A percentile compares a stretch with the other conserved stretches of the same genome.
Evolutionary conservation across 176 grass and related monocot species (phyloP).

Genomic region (Triticum turgidum): DNA sequence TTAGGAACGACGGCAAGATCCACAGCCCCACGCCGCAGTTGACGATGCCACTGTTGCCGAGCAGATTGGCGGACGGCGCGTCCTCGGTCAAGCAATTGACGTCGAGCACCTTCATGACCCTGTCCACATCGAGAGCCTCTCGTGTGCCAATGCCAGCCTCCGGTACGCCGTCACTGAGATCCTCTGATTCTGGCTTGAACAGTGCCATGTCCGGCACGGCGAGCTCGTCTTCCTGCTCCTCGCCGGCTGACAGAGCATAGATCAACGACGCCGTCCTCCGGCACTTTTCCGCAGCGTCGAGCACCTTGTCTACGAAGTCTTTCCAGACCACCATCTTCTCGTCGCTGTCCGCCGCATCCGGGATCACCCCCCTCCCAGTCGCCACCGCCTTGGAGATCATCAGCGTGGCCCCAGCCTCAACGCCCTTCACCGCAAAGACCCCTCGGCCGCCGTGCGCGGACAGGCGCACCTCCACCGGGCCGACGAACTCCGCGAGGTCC

Average conservation of each 20-base stretch:
- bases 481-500: conserved; percentile 67
- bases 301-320: conserved; percentile 74
- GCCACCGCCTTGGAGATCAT: conserved; percentile 68
- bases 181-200: conserved; percentile 43
- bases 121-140: conserved; percentile 50
- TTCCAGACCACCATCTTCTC: conserved; percentile 96
- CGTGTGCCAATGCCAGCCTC: neutral
- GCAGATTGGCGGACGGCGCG: conserved; percentile 42
- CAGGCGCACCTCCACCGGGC: conserved; percentile 63
- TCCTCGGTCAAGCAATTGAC: conserved; percentile 82
- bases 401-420: conserved; percentile 60
- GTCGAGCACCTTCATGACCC: conserved; percentile 76
- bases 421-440: conserved; percentile 56
- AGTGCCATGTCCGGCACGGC: conserved; percentile 46
- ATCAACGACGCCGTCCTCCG: conserved; percentile 52
- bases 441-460: conserved; percentile 49
- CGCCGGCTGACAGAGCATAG: conserved; percentile 55
- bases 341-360: conserved; percentile 35
- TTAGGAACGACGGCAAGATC: conserved; percentile 79
- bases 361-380: conserved; percentile 63
- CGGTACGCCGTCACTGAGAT: neutral
- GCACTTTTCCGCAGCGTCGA: conserved; percentile 64
- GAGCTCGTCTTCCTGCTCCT: conserved; percentile 40
- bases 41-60: conserved; percentile 37
- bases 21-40: conserved; percentile 76